phyloP scores from a whole-genome alignment of 2,329 filamentous ascomycete genomes.

The Aspergillus sergii region DNA sequence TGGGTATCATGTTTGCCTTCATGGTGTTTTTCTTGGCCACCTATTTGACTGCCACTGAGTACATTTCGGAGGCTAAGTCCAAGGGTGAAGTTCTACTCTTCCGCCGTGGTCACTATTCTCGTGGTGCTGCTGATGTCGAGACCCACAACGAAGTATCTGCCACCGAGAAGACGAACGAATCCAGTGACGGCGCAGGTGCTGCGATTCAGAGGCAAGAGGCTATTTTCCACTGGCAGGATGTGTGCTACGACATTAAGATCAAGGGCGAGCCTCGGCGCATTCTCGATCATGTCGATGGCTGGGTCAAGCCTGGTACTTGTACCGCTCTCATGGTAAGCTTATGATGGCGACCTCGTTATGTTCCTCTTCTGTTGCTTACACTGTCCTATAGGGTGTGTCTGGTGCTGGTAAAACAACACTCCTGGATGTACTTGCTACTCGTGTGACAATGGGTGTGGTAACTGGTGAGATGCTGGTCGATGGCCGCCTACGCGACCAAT shows the following conservation, averaged over 20 bases:
- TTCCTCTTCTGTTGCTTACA: slow-evolving; percentile 30
- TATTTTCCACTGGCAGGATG: slow-evolving; percentile 82
- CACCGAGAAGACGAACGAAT: slow-evolving; percentile 38
- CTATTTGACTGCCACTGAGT: slow-evolving; percentile 67
- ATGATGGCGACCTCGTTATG: background rate
- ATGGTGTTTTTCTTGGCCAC: slow-evolving; percentile 60
- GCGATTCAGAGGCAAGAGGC: slow-evolving; percentile 68
- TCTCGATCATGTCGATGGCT: slow-evolving; percentile 83
- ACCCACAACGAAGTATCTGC: slow-evolving; percentile 24
- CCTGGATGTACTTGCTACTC: slow-evolving; percentile 80
- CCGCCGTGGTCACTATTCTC: slow-evolving; percentile 66
- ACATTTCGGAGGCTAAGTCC: slow-evolving; percentile 65
- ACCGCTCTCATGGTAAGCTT: slow-evolving; percentile 75
- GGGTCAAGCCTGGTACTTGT: slow-evolving; percentile 89
- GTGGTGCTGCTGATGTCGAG: slow-evolving; percentile 33
- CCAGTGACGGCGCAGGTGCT: slow-evolving; percentile 25
- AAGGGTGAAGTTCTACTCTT: slow-evolving; percentile 78
- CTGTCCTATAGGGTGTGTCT: slow-evolving; percentile 64
- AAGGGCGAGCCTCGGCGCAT: slow-evolving; percentile 75
- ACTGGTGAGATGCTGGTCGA: slow-evolving; percentile 85
- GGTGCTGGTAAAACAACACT: slow-evolving; percentile 95
- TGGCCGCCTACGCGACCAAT: slow-evolving; percentile 70
- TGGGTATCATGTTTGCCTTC: slow-evolving; percentile 69
- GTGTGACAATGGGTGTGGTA: slow-evolving; percentile 86
- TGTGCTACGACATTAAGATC: slow-evolving; percentile 81